phyloP scores from a whole-genome alignment of 2,329 filamentous ascomycete species.

The Fusarium pseudoanthophilum region DNA sequence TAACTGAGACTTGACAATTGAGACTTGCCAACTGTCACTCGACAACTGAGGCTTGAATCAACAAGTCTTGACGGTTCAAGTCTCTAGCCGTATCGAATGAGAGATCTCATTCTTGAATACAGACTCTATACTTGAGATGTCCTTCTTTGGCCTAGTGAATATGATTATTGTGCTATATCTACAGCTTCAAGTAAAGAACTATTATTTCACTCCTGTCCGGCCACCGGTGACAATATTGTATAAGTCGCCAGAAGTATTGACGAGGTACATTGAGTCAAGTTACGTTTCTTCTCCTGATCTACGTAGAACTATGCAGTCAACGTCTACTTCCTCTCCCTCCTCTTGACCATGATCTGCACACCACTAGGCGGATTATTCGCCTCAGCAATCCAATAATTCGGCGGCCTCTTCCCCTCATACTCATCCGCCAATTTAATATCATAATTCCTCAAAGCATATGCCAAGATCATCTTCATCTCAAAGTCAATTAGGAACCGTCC shows the following conservation, averaged over 20 bases:
- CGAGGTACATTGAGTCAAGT: neutral
- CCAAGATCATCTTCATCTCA: slow-evolving; percentile 48
- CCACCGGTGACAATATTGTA: no score
- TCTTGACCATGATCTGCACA: slow-evolving; percentile 31
- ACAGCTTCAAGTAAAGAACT: neutral
- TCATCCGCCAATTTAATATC: slow-evolving; percentile 33
- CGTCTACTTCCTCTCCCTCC: slow-evolving; percentile 8
- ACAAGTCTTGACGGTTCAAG: neutral
- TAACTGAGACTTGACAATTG: neutral
- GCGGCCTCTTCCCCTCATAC: slow-evolving; percentile 35
- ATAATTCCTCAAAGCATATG: slow-evolving; percentile 37
- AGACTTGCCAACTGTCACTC: no score
- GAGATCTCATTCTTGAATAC: neutral
- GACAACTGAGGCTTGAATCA: neutral
- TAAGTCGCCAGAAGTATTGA: neutral
- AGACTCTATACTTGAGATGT: neutral
- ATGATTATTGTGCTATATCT: neutral
- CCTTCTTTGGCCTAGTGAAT: neutral
- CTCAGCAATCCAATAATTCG: slow-evolving; percentile 37
- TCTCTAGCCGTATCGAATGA: neutral
- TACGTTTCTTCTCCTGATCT: neutral
- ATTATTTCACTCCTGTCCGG: no score
- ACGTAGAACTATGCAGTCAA: neutral
- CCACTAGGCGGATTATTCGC: slow-evolving; percentile 32
- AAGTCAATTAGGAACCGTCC: slow-evolving; percentile 47